Base-by-base conservation (phyloP, 176 grass and related monocot genomes). In the Ensete ventricosum region DNA sequence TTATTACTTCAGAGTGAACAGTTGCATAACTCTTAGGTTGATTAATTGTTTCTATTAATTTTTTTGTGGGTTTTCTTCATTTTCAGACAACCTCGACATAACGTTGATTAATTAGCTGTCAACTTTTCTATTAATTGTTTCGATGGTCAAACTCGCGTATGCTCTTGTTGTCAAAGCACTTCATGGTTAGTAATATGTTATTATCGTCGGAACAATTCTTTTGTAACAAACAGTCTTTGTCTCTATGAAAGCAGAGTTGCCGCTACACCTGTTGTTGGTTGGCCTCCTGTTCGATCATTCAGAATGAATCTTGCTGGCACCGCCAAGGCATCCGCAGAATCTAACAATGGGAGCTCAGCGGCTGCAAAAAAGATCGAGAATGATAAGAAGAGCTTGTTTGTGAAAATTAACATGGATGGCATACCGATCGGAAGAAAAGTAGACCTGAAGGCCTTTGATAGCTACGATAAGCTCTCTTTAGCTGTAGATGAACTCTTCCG, bases 401-500 rank as follows among this genome's bases (percentile, higher is more conserved):
- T 76, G 74, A 76, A 76, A 52, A 76, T 76, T 50, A 76, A 76
- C 55, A 64, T 76, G 74, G 74, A 76, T 0, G 74, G 74, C 29
- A 76, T 76, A 16, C 74, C 74, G 12, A 76, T 76, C 9, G 74
- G 74, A 23, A 76, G 74, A 24, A 76, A 76, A 64, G 27, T 76
- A 76, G 74, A 76, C 29, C 58, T 76, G 11, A 64, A 50, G 58
- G 74, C 74, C 19, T 64, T 14, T 11, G 29, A 51, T 57, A 76
- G 74, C 43, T 76, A 76, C 34, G 58, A 64, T 21, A 76, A 76
- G 10, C 74, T 76, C 48, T 52, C 74, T 23, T 24, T 51, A 11
- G 58, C 20, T 51, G 74, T 76, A 10, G 74, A 64, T 21, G 29
- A 76, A 51, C 74, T 76, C 58, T 76, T 76, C 22, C 74, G 55